phyloP scores from a whole-genome alignment of 1,139 yeast genomes.

The Protomyces arabidopsidicola region DNA sequence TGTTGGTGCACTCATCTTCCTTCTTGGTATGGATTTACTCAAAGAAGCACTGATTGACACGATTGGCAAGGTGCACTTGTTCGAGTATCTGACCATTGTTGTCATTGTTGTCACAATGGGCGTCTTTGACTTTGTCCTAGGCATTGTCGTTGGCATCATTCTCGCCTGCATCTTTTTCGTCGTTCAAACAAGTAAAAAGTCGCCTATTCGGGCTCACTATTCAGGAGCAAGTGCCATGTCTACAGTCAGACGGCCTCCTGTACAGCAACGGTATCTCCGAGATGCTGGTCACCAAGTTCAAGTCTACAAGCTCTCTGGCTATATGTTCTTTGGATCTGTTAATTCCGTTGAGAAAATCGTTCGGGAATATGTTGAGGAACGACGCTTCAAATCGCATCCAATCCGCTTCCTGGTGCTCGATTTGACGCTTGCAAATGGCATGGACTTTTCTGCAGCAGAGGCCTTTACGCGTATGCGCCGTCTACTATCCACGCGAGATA shows the following conservation, averaged over 20 bases:
- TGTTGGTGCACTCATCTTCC: slow-evolving; percentile 84
- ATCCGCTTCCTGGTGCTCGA: slow-evolving; percentile 78
- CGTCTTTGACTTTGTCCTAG: slow-evolving; percentile 86
- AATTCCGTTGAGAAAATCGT: slow-evolving; percentile 81
- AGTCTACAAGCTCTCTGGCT: slow-evolving; percentile 78
- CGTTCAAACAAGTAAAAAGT: slow-evolving; percentile 79
- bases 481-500: slow-evolving; percentile 61
- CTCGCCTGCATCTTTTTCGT: slow-evolving; percentile 90
- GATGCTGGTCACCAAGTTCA: slow-evolving; percentile 89
- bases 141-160: slow-evolving; percentile 83
- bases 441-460: slow-evolving; percentile 95
- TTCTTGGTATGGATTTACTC: slow-evolving; percentile 82
- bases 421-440: slow-evolving; percentile 71
- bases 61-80: slow-evolving; percentile 62
- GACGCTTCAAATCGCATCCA: slow-evolving; percentile 49
- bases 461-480: slow-evolving; percentile 86
- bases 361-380: slow-evolving; percentile 53
- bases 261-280: slow-evolving; percentile 76
- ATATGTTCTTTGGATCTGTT: slow-evolving; percentile 89
- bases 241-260: slow-evolving; percentile 85
- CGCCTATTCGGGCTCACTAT: slow-evolving; percentile 75
- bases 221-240: slow-evolving; percentile 88
- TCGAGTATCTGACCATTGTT: slow-evolving; percentile 78
- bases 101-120: slow-evolving; percentile 92
- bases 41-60: slow-evolving; percentile 86